phyloP scores from a whole-genome alignment of 108 stramenopile species.

The Parietichytrium sp. region DNA sequence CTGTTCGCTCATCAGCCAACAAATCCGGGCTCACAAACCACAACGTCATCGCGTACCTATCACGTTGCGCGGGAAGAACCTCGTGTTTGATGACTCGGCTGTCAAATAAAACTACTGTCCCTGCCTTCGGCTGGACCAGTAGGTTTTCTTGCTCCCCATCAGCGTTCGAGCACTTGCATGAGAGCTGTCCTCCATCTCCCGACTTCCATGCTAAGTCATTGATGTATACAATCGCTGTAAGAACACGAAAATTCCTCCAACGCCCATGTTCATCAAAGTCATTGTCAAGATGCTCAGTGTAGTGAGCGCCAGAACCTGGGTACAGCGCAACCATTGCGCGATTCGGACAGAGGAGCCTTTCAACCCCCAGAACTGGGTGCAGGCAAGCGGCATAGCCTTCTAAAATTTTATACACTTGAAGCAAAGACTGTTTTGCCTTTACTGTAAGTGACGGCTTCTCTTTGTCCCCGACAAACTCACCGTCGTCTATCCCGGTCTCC shows the following conservation, averaged over 20 bases:
- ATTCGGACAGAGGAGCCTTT: neutral
- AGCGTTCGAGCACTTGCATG: neutral
- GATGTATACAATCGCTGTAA: neutral
- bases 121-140: neutral
- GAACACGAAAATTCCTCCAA: neutral
- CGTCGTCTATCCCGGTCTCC: no score
- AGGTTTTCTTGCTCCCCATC: neutral
- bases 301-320: neutral
- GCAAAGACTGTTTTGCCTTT: no score
- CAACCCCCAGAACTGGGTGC: no score
- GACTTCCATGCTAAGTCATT: neutral
- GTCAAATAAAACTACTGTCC: slow-evolving; percentile 25
- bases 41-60: no score
- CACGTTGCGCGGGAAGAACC: slow-evolving; percentile 11
- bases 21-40: no score
- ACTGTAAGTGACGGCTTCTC: no score
- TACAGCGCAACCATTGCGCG: slow-evolving; percentile 24
- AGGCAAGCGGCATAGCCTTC: no score
- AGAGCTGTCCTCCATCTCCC: neutral
- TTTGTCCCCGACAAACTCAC: no score
- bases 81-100: slow-evolving; percentile 9
- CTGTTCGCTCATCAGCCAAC: no score
- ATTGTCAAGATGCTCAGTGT: slow-evolving; percentile 18
- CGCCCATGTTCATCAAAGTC: neutral
- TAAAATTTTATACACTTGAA: no score